These are phyloP conservation scores for Volvariella surrecta DNA, from an alignment of 1,284 basidiomycete genomes.

Conservation along the genomic window DNA sequence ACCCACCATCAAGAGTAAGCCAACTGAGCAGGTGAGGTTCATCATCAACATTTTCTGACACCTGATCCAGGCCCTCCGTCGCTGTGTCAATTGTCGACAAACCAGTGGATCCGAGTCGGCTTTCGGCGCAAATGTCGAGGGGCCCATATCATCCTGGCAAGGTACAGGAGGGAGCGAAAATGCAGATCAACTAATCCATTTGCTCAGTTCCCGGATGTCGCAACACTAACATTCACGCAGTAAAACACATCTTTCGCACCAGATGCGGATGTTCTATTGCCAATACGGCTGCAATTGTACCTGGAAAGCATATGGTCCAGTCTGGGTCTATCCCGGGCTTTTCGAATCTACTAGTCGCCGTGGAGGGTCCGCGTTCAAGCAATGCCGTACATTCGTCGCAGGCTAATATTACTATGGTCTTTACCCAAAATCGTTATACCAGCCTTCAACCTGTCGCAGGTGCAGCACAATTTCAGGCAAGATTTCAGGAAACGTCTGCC, in stretches of 20 bases:
- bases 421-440: conserved; percentile 25
- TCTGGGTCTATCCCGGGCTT: conserved; percentile 24
- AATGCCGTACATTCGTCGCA: background rate
- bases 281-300: conserved; percentile 22
- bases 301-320: conserved; percentile 24
- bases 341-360: conserved; percentile 17
- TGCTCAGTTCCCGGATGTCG: too few relatives aligned
- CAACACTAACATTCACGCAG: too few relatives aligned
- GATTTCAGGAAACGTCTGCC: too few relatives aligned
- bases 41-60: background rate
- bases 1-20: background rate
- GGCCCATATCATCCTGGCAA: conserved; percentile 19
- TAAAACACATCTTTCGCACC: conserved; percentile 24
- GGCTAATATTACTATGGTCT: conserved; percentile 15
- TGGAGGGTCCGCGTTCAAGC: conserved; percentile 18
- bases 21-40: background rate
- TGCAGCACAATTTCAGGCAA: conserved; percentile 18
- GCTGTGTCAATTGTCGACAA: conserved; percentile 25
- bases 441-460: conserved; percentile 15
- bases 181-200: conserved; percentile 16
- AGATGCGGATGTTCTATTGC: conserved; percentile 25
- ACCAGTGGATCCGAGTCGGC: conserved; percentile 26
- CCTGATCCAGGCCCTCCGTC: conserved; percentile 16
- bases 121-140: conserved; percentile 25
- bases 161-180: conserved; percentile 22